Percentiles rank a stretch among this genome's conserved stretches.
phyloP scores from a whole-genome alignment of 352 stramenopile genomes.

The Globisporangium nodosum region DNA sequence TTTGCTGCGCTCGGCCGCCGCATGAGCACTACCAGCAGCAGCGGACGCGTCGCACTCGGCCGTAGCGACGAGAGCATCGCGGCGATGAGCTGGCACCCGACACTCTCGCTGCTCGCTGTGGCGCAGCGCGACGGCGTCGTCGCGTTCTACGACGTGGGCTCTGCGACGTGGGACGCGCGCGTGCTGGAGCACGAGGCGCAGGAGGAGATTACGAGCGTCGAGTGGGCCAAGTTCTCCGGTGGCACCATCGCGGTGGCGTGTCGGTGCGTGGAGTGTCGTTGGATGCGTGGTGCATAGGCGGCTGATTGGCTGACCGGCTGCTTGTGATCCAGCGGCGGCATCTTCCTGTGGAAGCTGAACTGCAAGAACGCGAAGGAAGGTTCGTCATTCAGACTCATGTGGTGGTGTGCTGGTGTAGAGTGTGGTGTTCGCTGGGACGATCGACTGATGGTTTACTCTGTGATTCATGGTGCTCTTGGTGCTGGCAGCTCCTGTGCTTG shows the following conservation, averaged over 20 bases:
- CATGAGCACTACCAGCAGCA: slow-evolving; percentile 10
- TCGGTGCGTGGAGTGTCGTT: slow-evolving; percentile 18
- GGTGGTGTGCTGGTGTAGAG: neutral
- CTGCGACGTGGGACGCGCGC: slow-evolving; percentile 46
- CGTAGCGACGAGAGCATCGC: slow-evolving; percentile 38
- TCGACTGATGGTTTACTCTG: neutral
- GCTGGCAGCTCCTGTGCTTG: slow-evolving; percentile 26
- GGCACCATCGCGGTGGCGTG: slow-evolving; percentile 60
- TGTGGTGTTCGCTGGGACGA: too few species aligned
- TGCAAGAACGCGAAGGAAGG: slow-evolving; percentile 28
- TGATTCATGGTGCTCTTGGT: neutral
- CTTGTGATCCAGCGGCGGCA: slow-evolving; percentile 23
- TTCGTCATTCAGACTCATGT: slow-evolving; percentile 1
- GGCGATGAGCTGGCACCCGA: slow-evolving; percentile 56
- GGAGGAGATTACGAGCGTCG: slow-evolving; percentile 43
- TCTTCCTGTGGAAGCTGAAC: slow-evolving; percentile 68
- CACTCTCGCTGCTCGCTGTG: slow-evolving; percentile 51
- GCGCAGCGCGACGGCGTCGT: slow-evolving; percentile 65
- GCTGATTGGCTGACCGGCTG: neutral
- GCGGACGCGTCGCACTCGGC: slow-evolving; percentile 5
- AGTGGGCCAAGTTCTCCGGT: slow-evolving; percentile 61
- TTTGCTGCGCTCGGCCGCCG: slow-evolving; percentile 3
- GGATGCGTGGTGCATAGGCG: neutral
- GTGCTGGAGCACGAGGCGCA: slow-evolving; percentile 61
- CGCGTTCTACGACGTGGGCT: slow-evolving; percentile 54